These are phyloP conservation scores for Triticum dicoccoides DNA, from an alignment of 176 grass and related monocot species.

Conservation along the genomic window DNA sequence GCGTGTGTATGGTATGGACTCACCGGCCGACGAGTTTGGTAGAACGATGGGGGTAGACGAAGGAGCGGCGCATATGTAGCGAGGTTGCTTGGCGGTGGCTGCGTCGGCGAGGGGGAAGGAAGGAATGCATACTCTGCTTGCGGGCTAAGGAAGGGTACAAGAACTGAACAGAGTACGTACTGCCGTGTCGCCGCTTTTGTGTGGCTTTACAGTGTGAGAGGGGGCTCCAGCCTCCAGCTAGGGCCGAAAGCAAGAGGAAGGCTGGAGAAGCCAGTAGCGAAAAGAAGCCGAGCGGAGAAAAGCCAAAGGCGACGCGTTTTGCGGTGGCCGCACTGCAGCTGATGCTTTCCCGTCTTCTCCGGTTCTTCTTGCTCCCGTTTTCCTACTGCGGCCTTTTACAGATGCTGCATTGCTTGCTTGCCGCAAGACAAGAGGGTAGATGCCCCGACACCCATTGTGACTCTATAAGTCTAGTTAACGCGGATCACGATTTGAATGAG, in stretches of 20 bases:
- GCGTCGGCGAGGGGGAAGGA: conserved; percentile 11
- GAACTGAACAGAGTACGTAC: background rate
- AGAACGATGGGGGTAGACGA: background rate
- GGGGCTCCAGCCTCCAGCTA: background rate
- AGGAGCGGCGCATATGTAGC: conserved; percentile 26
- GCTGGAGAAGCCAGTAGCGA: background rate
- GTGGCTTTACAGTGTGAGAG: conserved; percentile 26
- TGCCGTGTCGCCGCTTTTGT: background rate
- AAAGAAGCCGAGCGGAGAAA: background rate
- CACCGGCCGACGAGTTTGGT: background rate
- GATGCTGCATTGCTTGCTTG: background rate
- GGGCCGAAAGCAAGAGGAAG: conserved; percentile 6
- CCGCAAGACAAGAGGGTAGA: no score
- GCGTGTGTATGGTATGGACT: background rate
- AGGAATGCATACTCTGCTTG: conserved; percentile 84
- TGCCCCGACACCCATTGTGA: no score
- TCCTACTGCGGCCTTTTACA: background rate
- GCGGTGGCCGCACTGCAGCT: background rate
- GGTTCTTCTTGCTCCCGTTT: background rate
- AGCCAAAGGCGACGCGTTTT: conserved; percentile 16
- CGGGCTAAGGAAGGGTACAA: conserved; percentile 39
- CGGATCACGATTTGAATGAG: no score
- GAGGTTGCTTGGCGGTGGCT: conserved; percentile 34
- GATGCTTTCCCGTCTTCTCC: background rate
- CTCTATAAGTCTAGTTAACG: no score